Evolutionary conservation across 768 basidiomycete species (phyloP).

Genomic region (Sporobolomyces roseus): DNA sequence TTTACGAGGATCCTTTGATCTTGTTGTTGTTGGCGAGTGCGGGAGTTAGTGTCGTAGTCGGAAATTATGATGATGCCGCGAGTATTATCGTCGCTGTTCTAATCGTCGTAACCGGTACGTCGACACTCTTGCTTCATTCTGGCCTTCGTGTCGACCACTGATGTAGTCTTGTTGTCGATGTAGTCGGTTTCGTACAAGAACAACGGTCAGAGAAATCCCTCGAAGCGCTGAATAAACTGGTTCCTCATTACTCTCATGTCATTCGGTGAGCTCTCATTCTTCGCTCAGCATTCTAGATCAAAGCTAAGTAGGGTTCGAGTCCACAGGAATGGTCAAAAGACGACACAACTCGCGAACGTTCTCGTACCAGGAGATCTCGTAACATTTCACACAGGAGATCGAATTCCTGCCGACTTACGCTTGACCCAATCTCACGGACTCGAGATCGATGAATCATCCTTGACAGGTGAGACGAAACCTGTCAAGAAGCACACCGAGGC

Average conservation of each 20-base stretch:
- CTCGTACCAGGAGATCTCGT: constrained; percentile 94
- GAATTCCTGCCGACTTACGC: constrained; percentile 88
- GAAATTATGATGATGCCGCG: constrained; percentile 90
- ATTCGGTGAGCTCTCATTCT: constrained; percentile 55
- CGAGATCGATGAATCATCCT: constrained; percentile 90
- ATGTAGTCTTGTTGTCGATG: constrained; percentile 5
- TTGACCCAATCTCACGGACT: constrained; percentile 75
- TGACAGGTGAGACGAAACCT: constrained; percentile 87
- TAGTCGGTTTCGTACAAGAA: constrained; percentile 93
- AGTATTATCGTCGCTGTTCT: constrained; percentile 87
- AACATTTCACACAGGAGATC: constrained; percentile 82
- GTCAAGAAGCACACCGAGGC: constrained; percentile 62
- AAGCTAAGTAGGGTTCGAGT: background rate
- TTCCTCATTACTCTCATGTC: constrained; percentile 93
- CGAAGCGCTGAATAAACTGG: constrained; percentile 91
- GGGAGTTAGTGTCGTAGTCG: constrained; percentile 80
- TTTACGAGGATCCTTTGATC: constrained; percentile 91
- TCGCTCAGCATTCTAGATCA: background rate
- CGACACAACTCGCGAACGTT: constrained; percentile 87
- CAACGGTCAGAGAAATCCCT: constrained; percentile 88
- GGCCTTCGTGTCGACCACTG: background rate
- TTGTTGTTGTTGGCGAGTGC: constrained; percentile 86
- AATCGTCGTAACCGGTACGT: constrained; percentile 84
- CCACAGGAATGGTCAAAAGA: constrained; percentile 59
- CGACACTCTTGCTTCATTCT: no score